Percentiles rank a stretch among this genome's conserved stretches.
These are phyloP conservation scores for Artomyces pyxidatus DNA, from an alignment of 768 basidiomycete species.

Conservation along the genomic window DNA sequence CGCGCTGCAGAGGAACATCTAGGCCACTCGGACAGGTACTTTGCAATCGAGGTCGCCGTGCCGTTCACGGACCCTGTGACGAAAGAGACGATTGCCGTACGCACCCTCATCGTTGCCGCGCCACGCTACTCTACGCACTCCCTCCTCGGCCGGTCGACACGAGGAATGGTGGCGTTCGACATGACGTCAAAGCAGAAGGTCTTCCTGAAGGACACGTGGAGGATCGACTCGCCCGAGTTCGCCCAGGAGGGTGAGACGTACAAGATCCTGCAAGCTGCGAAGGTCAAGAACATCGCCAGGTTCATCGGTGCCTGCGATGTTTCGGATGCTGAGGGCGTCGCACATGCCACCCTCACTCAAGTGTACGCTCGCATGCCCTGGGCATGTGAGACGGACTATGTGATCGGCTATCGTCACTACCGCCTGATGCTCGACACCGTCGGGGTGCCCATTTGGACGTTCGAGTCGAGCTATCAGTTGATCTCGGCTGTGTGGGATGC, in stretches of 20 bases:
- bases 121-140: not conserved
- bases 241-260: not conserved
- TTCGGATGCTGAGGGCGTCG: too few relatives aligned
- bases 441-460: not conserved
- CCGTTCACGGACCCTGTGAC: not conserved
- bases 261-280: not conserved
- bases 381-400: not conserved
- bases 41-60: too few relatives aligned
- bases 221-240: not conserved
- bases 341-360: not conserved
- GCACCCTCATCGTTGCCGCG: not conserved
- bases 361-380: not conserved
- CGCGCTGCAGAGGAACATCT: not conserved
- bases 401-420: not conserved
- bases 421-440: not conserved
- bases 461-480: not conserved
- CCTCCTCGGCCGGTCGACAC: not conserved
- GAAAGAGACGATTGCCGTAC: not conserved
- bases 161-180: not conserved
- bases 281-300: not conserved
- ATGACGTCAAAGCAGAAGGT: not conserved
- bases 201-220: constrained; percentile 4
- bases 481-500: not conserved
- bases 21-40: too few relatives aligned
- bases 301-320: not conserved